These are phyloP conservation scores for Corchorus olitorius DNA, from an alignment of 345 rosid species.

Conservation along the genomic window DNA sequence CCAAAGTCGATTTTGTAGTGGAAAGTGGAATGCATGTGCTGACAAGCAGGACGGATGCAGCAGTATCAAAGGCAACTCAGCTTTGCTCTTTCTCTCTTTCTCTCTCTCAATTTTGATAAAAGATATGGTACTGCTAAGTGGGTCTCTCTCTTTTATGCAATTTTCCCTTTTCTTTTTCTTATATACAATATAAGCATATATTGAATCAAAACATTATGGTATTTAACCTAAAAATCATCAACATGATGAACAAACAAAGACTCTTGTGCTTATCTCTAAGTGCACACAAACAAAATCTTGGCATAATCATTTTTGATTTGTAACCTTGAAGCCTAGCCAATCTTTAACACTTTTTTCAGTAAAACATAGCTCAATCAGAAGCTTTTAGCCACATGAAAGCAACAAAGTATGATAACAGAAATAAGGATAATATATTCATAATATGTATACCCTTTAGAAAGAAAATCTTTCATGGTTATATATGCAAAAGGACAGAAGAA, in stretches of 20 bases:
- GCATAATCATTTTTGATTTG: neutral
- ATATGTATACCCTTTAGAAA: neutral
- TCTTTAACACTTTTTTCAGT: neutral
- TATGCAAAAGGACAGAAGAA: neutral
- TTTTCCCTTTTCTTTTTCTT: neutral
- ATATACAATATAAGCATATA: neutral
- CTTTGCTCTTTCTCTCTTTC: conserved; percentile 49
- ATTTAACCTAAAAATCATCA: conserved; percentile 13
- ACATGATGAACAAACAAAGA: neutral
- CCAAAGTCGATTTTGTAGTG: conserved; percentile 81
- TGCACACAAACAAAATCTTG: conserved; percentile 15
- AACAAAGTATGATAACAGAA: neutral
- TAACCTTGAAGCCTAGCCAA: conserved; percentile 8
- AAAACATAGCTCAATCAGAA: conserved; percentile 10
- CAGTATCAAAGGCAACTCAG: conserved; percentile 81
- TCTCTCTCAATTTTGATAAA: conserved; percentile 49
- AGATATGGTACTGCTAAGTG: conserved; percentile 49
- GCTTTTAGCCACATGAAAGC: neutral
- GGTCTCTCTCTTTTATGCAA: conserved; percentile 61
- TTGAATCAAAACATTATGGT: neutral
- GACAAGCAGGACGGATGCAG: conserved; percentile 64
- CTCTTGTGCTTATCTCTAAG: conserved; percentile 11
- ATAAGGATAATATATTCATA: too few relatives aligned
- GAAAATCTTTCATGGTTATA: neutral
- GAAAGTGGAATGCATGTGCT: conserved; percentile 99